Evolutionary conservation across 768 basidiomycete species (phyloP), one percentile per base, ranked within the genome.

Genomic region (Panaeolus papilionaceus): DNA sequence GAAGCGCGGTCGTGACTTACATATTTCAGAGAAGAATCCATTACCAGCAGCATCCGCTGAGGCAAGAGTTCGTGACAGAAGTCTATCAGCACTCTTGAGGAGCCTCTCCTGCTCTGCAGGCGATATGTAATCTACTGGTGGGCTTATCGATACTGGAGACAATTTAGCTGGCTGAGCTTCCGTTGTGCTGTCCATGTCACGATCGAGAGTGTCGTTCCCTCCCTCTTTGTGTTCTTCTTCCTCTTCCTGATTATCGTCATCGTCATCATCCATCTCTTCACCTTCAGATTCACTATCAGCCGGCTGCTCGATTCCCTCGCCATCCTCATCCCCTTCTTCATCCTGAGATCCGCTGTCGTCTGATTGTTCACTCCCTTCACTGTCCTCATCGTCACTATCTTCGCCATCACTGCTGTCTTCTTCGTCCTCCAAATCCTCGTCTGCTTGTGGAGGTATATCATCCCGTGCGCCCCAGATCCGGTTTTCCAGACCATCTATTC

Each of bases 401-500:
- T 63, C 58, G 58, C 64, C 54, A 2, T 64, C 54, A 12, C 62
- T 51, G 8, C 67, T 62, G n/a, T 65, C 62, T 20, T 68, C 66
- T 4, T 69, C 73, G 63, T 44, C 37, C 12, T 76, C 77, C 16
- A 68, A 72, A 38, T 62, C 73, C 38, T 62, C 71, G 28, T 74
- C 75, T 2, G 26, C 73, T 72, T 6, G 66, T 69, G 23, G 23
- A 58, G 10, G 8, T 8, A 71, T 72, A 11, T 80, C 77, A 62
- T 78, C 77, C 39, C 79, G 72, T 49, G 73, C 64, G 0, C 84
- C 82, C 81, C 82, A 81, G 5, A 80, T 69, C 40, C 76, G 87
- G 18, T 82, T 80, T 66, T 91, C 87, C 8, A 93, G 74, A 0
- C 88, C 89, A 74, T 93, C 87, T 2, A 94, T 80, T 0, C 83